phyloP scores from a whole-genome alignment of 805 yeast genomes.

The Pichia rugopelliculosa region DNA sequence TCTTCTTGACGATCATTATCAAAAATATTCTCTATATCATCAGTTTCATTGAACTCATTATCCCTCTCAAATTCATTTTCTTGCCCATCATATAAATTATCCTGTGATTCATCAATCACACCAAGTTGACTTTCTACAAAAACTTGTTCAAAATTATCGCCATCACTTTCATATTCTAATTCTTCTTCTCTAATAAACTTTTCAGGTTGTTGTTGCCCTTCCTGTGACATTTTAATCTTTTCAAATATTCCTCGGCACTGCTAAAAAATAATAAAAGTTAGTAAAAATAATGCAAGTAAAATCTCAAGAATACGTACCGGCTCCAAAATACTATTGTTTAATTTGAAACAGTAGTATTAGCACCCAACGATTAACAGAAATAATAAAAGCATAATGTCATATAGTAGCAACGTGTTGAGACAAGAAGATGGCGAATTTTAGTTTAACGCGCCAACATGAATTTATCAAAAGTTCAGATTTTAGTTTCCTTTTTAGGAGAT shows the following conservation, averaged over 20 bases:
- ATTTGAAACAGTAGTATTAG: not conserved
- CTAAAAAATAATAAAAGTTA: not conserved
- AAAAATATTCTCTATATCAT: not conserved
- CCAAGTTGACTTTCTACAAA: conserved; percentile 1
- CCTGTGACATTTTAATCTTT: not conserved
- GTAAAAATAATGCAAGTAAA: not conserved
- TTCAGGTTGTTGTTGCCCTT: not conserved
- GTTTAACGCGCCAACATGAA: not conserved
- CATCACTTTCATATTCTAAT: conserved; percentile 28
- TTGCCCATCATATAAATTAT: not conserved
- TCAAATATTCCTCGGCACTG: not conserved
- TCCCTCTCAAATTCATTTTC: not conserved
- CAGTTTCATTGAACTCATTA: not conserved
- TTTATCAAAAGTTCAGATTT: not conserved
- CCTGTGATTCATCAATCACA: not conserved
- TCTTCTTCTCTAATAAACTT: conserved; percentile 18
- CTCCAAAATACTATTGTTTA: not conserved
- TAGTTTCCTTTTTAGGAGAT: not conserved
- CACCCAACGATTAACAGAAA: not conserved
- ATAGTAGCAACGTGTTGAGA: not conserved
- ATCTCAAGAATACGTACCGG: not conserved
- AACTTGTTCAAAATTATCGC: conserved; percentile 14
- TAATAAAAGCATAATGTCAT: not conserved
- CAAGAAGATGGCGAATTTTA: not conserved
- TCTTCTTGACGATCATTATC: not conserved